Conservation (phyloP, 768 basidiomycete genomes). For the Rhizopogon vinicolor region DNA sequence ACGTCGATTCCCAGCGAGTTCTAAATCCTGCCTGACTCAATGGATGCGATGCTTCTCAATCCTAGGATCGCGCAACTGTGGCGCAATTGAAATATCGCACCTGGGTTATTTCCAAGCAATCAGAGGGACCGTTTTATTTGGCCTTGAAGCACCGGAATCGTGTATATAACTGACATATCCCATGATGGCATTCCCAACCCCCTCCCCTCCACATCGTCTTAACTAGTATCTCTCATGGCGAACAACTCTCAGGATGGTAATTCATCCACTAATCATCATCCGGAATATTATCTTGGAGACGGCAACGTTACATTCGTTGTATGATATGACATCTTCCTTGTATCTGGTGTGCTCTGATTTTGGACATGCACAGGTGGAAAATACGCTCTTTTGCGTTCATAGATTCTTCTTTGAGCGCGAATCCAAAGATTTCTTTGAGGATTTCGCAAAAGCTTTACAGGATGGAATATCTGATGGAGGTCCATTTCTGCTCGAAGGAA, state of each 20-base stretch:
- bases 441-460: constrained; percentile 12
- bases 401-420: constrained; percentile 33
- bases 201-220: background rate
- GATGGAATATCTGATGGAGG: background rate
- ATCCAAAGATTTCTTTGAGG: constrained; percentile 23
- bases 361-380: constrained; percentile 25
- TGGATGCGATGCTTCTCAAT: background rate
- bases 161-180: background rate
- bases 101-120: background rate
- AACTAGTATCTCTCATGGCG: background rate
- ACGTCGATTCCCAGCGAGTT: background rate
- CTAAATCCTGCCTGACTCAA: background rate
- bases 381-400: constrained; percentile 28
- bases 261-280: constrained; percentile 5
- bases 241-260: background rate
- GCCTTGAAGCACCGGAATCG: background rate
- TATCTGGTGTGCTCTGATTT: background rate
- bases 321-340: constrained; percentile 11
- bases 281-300: constrained; percentile 46
- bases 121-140: background rate
- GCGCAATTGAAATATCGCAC: background rate
- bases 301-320: constrained; percentile 56
- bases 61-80: background rate
- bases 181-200: background rate
- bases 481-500: constrained; percentile 14